These are phyloP conservation scores for Mikania micrantha DNA, from an alignment of 129 eudicot genomes.

Conservation along the genomic window DNA sequence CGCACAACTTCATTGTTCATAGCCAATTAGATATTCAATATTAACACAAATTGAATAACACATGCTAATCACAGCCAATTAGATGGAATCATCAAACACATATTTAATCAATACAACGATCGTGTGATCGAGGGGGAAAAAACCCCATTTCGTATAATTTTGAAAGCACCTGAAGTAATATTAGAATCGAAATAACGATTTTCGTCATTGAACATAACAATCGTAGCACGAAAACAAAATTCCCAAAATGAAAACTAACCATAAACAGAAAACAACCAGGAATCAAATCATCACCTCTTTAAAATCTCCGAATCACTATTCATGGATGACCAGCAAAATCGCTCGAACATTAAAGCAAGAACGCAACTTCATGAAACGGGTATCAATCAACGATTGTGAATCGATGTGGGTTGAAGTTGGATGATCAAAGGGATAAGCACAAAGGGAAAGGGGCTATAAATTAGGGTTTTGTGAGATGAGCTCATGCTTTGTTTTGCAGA, in stretches of 20 bases:
- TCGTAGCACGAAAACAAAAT: neutral
- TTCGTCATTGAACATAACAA: neutral
- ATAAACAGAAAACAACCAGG: neutral
- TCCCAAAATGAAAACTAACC: neutral
- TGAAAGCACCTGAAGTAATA: neutral
- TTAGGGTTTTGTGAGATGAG: slow-evolving; percentile 41
- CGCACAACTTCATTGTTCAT: neutral
- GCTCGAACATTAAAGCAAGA: slow-evolving; percentile 26
- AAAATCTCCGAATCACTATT: slow-evolving; percentile 14
- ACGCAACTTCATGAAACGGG: slow-evolving; percentile 28
- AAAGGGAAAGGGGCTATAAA: slow-evolving; percentile 13
- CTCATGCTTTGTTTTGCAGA: slow-evolving; percentile 22
- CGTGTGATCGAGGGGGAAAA: neutral
- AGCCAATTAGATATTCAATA: neutral
- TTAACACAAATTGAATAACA: neutral
- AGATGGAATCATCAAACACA: neutral
- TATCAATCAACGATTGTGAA: neutral
- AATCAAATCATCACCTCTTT: slow-evolving; percentile 19
- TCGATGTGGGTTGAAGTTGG: slow-evolving; percentile 21
- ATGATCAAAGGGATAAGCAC: slow-evolving; percentile 15
- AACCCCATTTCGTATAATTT: neutral
- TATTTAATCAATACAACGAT: neutral
- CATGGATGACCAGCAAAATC: slow-evolving; percentile 23
- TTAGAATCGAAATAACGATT: slow-evolving; percentile 2
- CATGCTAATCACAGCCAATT: neutral